Percentiles rank a stretch among this genome's conserved stretches.
Conservation (phyloP, 352 stramenopile species). For the Pythium plurisporium region DNA sequence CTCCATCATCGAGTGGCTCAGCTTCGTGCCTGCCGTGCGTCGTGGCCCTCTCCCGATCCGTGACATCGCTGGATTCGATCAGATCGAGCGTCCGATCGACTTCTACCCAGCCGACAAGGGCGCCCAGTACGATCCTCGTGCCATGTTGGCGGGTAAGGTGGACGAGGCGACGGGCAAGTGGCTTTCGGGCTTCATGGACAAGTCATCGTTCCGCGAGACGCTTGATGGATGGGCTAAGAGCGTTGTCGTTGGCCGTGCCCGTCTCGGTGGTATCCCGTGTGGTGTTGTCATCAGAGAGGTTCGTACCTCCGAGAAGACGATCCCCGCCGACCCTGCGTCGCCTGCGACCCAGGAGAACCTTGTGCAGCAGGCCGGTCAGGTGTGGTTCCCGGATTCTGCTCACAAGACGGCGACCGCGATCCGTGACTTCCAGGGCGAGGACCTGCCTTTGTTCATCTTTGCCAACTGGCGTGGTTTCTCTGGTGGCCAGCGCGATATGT, state of each 20-base stretch:
- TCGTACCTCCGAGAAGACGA: slow-evolving; percentile 94
- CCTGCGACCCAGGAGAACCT: slow-evolving; percentile 96
- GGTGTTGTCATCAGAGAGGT: slow-evolving; percentile 99
- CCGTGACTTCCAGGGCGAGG: slow-evolving; percentile 98
- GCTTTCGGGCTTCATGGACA: slow-evolving; percentile 97
- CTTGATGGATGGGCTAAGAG: slow-evolving; percentile 99
- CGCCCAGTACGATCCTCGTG: slow-evolving; percentile 95
- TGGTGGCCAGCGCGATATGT: slow-evolving; percentile 99
- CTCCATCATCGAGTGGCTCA: slow-evolving; percentile 97
- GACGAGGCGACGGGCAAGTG: slow-evolving; percentile 79
- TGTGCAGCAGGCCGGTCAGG: slow-evolving; percentile 97
- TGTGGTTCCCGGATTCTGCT: slow-evolving; percentile 99
- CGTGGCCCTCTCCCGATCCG: slow-evolving; percentile 79
- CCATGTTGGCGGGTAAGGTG: slow-evolving; percentile 86
- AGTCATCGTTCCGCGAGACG: slow-evolving; percentile 97
- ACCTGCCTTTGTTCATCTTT: slow-evolving; percentile 99
- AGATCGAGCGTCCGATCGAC: slow-evolving; percentile 86
- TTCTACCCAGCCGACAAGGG: slow-evolving; percentile 91
- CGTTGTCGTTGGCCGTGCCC: slow-evolving; percentile 96
- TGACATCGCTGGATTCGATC: slow-evolving; percentile 77
- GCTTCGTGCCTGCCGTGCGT: slow-evolving; percentile 94
- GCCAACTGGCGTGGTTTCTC: slow-evolving; percentile 99
- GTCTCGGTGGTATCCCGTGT: slow-evolving; percentile 97
- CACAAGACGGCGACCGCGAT: slow-evolving; percentile 99
- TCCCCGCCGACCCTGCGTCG: slow-evolving; percentile 97